phyloP scores from a whole-genome alignment of 2,329 filamentous ascomycete genomes.

The Colletotrichum tamarilloi region DNA sequence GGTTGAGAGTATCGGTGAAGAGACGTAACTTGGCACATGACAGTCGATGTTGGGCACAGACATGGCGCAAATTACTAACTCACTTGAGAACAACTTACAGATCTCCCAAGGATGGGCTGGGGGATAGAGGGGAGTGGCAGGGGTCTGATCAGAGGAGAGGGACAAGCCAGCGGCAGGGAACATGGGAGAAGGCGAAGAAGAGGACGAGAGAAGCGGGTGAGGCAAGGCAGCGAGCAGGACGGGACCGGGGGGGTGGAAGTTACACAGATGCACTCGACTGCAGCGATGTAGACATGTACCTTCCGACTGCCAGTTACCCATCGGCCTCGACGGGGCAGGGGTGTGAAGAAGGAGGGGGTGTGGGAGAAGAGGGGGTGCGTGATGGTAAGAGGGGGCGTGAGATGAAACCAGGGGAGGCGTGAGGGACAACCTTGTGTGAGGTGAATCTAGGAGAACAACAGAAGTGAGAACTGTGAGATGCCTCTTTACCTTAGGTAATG shows the following conservation, averaged over 20 bases:
- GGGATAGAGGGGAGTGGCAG: slow-evolving; percentile 15
- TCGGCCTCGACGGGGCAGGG: neutral
- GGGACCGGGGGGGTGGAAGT: neutral
- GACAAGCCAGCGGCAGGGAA: slow-evolving; percentile 15
- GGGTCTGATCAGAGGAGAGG: slow-evolving; percentile 9
- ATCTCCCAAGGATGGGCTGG: slow-evolving; percentile 31
- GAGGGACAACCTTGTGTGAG: neutral
- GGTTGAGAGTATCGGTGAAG: slow-evolving; percentile 35
- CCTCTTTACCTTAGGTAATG: slow-evolving; percentile 15
- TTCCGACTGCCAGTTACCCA: neutral
- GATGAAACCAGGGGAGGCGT: neutral
- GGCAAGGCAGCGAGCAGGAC: neutral
- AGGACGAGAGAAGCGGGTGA: neutral
- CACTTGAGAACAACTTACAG: slow-evolving; percentile 34
- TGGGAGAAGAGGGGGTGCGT: neutral
- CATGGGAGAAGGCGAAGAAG: neutral
- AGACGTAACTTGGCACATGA: slow-evolving; percentile 36
- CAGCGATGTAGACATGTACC: neutral
- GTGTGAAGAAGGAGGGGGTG: neutral
- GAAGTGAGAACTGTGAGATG: neutral
- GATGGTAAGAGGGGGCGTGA: neutral
- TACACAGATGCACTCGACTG: neutral
- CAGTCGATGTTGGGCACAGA: slow-evolving; percentile 34
- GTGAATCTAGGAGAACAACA: neutral
- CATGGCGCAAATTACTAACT: slow-evolving; percentile 35